Conservation (phyloP, 306 rosid genomes). For the Acacia acuminata region DNA sequence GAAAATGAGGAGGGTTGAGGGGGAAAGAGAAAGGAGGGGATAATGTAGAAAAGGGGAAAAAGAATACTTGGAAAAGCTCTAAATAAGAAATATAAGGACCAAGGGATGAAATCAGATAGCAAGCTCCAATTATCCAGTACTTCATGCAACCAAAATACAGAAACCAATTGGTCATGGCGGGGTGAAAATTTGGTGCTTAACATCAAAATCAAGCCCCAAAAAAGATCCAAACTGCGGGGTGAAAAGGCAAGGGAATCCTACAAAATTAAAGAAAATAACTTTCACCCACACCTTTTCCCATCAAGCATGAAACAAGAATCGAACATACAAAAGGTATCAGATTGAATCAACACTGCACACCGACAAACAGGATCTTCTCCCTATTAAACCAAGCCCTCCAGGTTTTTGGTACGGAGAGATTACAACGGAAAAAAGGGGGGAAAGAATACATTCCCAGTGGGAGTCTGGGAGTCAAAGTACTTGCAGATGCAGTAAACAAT, state of each 20-base stretch:
- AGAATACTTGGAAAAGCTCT: neutral
- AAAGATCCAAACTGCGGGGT: neutral
- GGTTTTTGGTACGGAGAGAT: neutral
- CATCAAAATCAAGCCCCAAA: neutral
- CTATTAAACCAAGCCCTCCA: neutral
- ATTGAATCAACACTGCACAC: constrained; percentile 1
- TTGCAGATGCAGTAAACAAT: constrained; percentile 22
- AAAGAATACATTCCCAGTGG: neutral
- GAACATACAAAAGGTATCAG: constrained; percentile 1
- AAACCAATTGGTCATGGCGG: constrained; percentile 9
- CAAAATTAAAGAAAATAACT: constrained; percentile 1
- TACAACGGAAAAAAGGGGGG: neutral
- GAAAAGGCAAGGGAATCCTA: neutral
- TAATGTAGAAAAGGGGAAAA: neutral
- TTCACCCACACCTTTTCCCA: neutral
- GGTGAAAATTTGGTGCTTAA: neutral
- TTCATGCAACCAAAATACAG: neutral
- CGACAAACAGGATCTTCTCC: neutral
- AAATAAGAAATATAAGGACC: neutral
- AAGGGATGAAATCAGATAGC: constrained; percentile 21
- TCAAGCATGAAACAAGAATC: constrained; percentile 13
- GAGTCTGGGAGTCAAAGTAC: neutral
- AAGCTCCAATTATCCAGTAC: neutral
- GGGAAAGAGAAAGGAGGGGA: neutral
- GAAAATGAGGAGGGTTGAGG: neutral